phyloP scores from a whole-genome alignment of 139 green algal species.

The Micractinium conductrix region DNA sequence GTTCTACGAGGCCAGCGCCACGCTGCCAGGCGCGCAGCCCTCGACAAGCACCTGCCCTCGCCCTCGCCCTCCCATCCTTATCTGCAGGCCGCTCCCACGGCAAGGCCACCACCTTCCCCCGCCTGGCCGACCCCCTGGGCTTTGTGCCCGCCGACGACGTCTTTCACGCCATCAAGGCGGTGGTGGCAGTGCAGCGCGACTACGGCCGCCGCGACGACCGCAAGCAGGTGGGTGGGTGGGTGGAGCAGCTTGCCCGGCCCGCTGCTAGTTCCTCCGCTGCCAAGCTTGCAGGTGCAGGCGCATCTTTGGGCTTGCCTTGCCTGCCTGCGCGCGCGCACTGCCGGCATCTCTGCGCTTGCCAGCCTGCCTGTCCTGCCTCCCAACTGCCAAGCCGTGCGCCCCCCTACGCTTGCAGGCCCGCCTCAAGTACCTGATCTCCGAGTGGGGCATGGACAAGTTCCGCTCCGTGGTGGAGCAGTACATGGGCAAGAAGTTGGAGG shows the following conservation, averaged over 20 bases:
- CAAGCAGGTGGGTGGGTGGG: conserved; percentile 72
- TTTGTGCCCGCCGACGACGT: conserved; percentile 97
- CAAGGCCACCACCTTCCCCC: conserved; percentile 88
- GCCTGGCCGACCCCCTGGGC: conserved; percentile 90
- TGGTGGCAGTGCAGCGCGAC: conserved; percentile 96
- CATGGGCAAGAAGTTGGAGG: conserved; percentile 95
- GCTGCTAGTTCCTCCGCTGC: too few species aligned
- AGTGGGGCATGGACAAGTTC: conserved; percentile 98
- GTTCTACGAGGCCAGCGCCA: too few species aligned
- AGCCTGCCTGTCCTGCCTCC: neutral
- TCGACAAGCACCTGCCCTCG: too few species aligned
- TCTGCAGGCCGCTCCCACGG: conserved; percentile 49
- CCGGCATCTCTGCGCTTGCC: neutral
- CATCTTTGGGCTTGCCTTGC: too few species aligned
- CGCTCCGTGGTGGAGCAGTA: conserved; percentile 95
- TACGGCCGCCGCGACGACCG: conserved; percentile 98
- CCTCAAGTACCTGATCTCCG: conserved; percentile 98
- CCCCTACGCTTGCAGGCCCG: conserved; percentile 67
- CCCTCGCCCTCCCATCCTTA: conserved; percentile 17
- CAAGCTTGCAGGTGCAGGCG: too few species aligned
- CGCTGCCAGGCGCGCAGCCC: too few species aligned
- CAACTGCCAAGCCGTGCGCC: neutral
- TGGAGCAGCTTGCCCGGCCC: too few species aligned
- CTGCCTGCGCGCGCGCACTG: too few species aligned
- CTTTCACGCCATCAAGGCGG: conserved; percentile 94